Percentiles rank a stretch among this genome's conserved stretches.
phyloP scores from a whole-genome alignment of 768 basidiomycete genomes.

The Termitomyces sp. region DNA sequence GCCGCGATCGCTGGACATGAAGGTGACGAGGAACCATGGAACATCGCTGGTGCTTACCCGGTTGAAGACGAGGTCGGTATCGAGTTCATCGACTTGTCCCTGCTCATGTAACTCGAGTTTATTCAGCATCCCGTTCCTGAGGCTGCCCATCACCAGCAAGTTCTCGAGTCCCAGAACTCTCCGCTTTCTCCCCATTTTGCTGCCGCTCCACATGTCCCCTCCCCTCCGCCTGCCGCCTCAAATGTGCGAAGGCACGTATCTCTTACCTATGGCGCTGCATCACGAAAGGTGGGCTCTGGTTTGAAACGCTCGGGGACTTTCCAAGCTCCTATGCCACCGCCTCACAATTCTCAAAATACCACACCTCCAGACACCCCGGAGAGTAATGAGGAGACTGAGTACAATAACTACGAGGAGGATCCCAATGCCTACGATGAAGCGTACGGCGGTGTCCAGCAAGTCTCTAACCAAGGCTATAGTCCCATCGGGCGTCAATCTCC shows the following conservation, averaged over 20 bases:
- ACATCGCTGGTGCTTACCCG: slow-evolving; percentile 50
- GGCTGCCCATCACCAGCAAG: slow-evolving; percentile 39
- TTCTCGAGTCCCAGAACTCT: slow-evolving; percentile 46
- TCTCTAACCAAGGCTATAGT: slow-evolving; percentile 31
- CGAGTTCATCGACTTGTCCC: not conserved
- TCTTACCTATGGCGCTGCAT: slow-evolving; percentile 64
- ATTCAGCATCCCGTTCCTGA: slow-evolving; percentile 22
- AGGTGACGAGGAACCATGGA: slow-evolving; percentile 88
- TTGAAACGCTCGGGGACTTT: slow-evolving; percentile 78
- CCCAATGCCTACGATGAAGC: slow-evolving; percentile 54
- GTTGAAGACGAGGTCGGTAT: slow-evolving; percentile 62
- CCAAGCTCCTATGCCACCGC: slow-evolving; percentile 43
- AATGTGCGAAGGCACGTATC: slow-evolving; percentile 78
- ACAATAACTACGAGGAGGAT: slow-evolving; percentile 46
- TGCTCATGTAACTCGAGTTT: slow-evolving; percentile 5
- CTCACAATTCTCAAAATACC: slow-evolving; percentile 28
- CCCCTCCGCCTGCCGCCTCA: slow-evolving; percentile 66
- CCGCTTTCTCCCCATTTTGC: slow-evolving; percentile 63
- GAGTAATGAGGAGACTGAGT: slow-evolving; percentile 48
- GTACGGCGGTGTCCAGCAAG: slow-evolving; percentile 39
- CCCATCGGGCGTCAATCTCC: slow-evolving; percentile 61
- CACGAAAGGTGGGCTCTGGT: slow-evolving; percentile 44
- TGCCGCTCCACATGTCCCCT: slow-evolving; percentile 46
- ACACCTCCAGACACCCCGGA: slow-evolving; percentile 37
- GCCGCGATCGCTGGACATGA: slow-evolving; percentile 83